Base-by-base conservation (phyloP, 176 grass and related monocot genomes). In the Melocanna baccifera region DNA sequence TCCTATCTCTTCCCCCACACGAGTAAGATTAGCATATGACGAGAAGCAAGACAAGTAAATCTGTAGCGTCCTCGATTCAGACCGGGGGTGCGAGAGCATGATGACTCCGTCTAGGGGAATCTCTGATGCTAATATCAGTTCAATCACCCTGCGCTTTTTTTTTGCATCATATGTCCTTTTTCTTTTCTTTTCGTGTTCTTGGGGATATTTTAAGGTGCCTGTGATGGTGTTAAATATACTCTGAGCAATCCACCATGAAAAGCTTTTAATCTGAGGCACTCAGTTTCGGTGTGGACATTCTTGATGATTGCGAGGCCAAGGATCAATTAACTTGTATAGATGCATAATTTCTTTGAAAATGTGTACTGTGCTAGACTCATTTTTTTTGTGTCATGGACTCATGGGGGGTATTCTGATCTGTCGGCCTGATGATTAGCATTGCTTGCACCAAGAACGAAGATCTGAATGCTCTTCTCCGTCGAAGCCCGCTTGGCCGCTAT, bases 21-120 rank as follows among this genome's bases (percentile, higher is more conserved):
- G 71, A 30, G n/a, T 30, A 40, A 52, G 7, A 43, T 12, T 25
- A 42, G 61, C 48, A 59, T 3, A 29, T 83, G 79, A 56, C 76
- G 71, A 80, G 12, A 51, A 81, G 55, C 76, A 69, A 88, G 74
- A 87, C 7, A 71, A 81, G 57, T 50, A 84, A 84, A 76, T 87
- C 91, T 89, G 88, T 57, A 87, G 41, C 40, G 71, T 20, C 13
- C 25, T 45, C 6, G 14, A 45, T 78, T 43, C 36, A 37, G 40
- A 53, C 55, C 28, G 7, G 28, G 37, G 15, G 47, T 28, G 20
- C 23, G n/a, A 85, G 15, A 56, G 36, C 73, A 55, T 92, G 87
- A 84, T 73, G 91, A 72, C 73, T 85, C 20, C 43, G 46, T 92
- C 80, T 90, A 90, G 76, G 88, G 84, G 78, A 93, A 88, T 93